Conservation (phyloP, 257 asterid species). For the Mentha longifolia region DNA sequence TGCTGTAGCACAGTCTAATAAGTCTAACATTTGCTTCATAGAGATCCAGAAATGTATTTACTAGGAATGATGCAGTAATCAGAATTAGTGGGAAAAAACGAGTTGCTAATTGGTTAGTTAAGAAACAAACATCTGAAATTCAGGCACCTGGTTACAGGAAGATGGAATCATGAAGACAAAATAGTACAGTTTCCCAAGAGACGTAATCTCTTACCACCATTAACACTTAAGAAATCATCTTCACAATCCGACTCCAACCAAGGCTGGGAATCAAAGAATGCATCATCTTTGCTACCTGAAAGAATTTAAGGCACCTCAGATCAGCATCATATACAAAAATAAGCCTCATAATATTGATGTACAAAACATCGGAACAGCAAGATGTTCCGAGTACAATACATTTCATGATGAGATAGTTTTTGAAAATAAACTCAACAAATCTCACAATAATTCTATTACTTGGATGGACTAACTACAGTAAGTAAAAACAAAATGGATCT, state of each 20-base stretch:
- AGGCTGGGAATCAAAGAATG: constrained; percentile 76
- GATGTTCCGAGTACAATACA: not conserved
- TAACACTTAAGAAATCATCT: constrained; percentile 81
- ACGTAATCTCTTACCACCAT: constrained; percentile 73
- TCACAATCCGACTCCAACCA: constrained; percentile 91
- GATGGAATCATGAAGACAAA: not conserved
- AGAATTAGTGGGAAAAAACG: not conserved
- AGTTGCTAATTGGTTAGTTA: not conserved
- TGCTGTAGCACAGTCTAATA: not conserved
- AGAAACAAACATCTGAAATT: not conserved
- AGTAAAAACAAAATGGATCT: not conserved
- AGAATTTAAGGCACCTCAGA: constrained; percentile 30
- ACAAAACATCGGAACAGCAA: not conserved
- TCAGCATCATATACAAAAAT: constrained; percentile 3
- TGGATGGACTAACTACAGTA: not conserved
- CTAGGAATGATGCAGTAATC: not conserved
- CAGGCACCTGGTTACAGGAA: not conserved
- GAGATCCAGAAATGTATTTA: not conserved
- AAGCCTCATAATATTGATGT: not conserved
- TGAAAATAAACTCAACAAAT: not conserved
- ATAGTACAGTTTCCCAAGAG: not conserved
- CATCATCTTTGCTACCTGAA: constrained; percentile 85
- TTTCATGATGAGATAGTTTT: not conserved
- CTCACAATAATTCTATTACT: not conserved
- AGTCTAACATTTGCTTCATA: not conserved